These are phyloP conservation scores for Trichomonas vaginalis DNA, from an alignment of 208 protist species.

Conservation along the genomic window DNA sequence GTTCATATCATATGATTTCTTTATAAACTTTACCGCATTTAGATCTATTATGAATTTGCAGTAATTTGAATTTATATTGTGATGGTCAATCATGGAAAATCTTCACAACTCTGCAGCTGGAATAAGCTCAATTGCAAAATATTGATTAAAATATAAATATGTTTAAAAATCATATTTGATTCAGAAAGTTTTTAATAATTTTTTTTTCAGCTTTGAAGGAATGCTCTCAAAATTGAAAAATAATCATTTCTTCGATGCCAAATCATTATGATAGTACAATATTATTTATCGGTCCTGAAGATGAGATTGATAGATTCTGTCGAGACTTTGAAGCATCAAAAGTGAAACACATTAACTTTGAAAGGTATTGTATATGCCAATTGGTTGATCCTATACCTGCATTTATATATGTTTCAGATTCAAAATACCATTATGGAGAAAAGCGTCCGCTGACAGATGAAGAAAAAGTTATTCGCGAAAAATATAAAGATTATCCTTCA, in stretches of 20 bases:
- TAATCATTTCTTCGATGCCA: not conserved
- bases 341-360: not conserved
- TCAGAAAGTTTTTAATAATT: not conserved
- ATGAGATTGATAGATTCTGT: too few species aligned
- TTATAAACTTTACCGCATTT: not conserved
- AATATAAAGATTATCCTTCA: too few species aligned
- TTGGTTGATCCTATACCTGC: not conserved
- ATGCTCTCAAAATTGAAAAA: not conserved
- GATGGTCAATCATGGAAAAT: not conserved
- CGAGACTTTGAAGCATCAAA: not conserved
- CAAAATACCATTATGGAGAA: too few species aligned
- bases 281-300: too few species aligned
- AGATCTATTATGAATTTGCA: not conserved
- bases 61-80: not conserved
- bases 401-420: too few species aligned
- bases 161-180: not conserved
- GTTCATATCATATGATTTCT: not conserved
- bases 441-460: too few species aligned
- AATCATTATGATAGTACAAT: not conserved
- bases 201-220: not conserved
- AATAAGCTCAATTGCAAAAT: not conserved
- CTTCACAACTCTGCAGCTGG: not conserved
- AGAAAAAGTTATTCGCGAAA: too few species aligned
- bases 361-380: not conserved
- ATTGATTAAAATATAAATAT: not conserved